Percentiles rank a stretch among this genome's conserved stretches.
phyloP scores from a whole-genome alignment of 2,329 filamentous ascomycete genomes.

The Pseudogymnoascus sp. region DNA sequence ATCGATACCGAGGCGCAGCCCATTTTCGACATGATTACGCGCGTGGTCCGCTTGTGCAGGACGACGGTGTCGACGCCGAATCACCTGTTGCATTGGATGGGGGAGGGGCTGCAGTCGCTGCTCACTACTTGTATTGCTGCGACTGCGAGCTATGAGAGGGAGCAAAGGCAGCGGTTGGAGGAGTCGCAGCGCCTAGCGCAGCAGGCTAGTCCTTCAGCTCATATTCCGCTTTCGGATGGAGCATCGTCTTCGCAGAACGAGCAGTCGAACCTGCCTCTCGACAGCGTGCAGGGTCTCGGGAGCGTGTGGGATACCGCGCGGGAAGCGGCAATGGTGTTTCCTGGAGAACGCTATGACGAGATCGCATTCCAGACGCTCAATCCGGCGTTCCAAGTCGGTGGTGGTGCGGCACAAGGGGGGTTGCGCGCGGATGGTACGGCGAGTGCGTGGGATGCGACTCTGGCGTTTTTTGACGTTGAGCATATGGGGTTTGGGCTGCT shows the following conservation, averaged over 20 bases:
- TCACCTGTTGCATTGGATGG: not conserved
- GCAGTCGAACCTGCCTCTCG: not conserved
- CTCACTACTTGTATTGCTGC: not conserved
- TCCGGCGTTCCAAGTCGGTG: not conserved
- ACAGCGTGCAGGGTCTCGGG: not conserved
- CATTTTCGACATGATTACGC: not conserved
- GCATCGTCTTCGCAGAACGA: not conserved
- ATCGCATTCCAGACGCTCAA: not conserved
- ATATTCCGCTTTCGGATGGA: not conserved
- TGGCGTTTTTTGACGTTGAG: not conserved
- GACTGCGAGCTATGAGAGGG: not conserved
- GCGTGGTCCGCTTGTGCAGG: not conserved
- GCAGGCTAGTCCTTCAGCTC: not conserved
- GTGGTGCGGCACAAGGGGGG: not conserved
- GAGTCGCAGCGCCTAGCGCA: not conserved
- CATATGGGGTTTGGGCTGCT: not conserved
- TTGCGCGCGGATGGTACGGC: not conserved
- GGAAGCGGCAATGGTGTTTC: not conserved
- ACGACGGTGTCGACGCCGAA: not conserved
- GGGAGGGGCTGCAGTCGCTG: not conserved
- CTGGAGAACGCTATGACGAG: not conserved
- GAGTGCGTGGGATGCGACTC: not conserved
- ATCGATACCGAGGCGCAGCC: slow-evolving; percentile 25
- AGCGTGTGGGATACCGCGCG: not conserved
- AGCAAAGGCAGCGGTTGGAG: not conserved